A percentile compares a stretch with the other conserved stretches of the same genome.
Conservation (phyloP, 352 stramenopile genomes). For the Phytophthora melonis region DNA sequence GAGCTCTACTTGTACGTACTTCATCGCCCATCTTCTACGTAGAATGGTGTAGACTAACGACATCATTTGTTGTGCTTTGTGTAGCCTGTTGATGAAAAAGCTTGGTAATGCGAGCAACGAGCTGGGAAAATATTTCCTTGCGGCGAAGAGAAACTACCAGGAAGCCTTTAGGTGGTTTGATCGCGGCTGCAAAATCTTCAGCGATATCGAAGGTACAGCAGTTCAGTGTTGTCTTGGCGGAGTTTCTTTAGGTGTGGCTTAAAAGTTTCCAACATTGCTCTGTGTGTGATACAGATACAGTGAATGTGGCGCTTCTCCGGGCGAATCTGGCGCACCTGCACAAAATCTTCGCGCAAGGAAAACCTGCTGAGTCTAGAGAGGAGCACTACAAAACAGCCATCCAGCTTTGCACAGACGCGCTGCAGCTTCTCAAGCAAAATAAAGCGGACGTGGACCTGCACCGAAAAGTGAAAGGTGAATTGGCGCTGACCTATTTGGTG, state of each 20-base stretch:
- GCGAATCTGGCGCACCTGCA: constrained; percentile 87
- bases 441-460: constrained; percentile 70
- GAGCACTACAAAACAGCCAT: constrained; percentile 70
- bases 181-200: constrained; percentile 81
- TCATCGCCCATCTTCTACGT: not conserved
- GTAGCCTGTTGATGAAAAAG: constrained; percentile 88
- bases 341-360: constrained; percentile 83
- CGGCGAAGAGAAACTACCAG: constrained; percentile 48
- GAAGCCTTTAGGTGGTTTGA: constrained; percentile 84
- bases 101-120: constrained; percentile 89
- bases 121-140: constrained; percentile 78
- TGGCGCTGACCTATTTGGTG: constrained; percentile 84
- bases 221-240: not conserved
- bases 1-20: constrained; percentile 85
- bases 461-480: constrained; percentile 80
- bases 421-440: constrained; percentile 74
- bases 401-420: constrained; percentile 68
- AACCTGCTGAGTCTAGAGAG: constrained; percentile 45
- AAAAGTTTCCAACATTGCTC: constrained; percentile 1
- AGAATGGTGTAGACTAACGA: constrained; percentile 23
- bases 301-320: constrained; percentile 83
- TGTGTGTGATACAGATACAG: constrained; percentile 51
- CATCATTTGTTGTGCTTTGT: constrained; percentile 16
- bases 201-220: constrained; percentile 76
- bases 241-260: not conserved